Percentiles rank a stretch among this genome's conserved stretches.
phyloP scores from a whole-genome alignment of 1,284 basidiomycete species.

The Trametes sp. region DNA sequence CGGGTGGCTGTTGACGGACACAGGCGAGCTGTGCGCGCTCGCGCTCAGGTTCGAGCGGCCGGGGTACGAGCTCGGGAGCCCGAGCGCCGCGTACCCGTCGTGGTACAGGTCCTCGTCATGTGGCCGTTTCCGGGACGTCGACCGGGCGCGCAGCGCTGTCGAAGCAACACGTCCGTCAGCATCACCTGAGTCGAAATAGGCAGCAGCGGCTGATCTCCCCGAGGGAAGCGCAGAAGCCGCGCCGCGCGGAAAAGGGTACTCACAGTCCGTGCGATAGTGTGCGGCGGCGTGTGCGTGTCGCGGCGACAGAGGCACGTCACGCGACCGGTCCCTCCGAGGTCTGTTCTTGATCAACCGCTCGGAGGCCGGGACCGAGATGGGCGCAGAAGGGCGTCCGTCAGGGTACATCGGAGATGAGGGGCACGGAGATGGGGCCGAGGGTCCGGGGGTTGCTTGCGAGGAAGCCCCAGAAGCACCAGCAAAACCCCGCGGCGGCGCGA shows the following conservation, averaged over 20 bases:
- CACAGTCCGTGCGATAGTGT: conserved; percentile 71
- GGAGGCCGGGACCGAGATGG: conserved; percentile 42
- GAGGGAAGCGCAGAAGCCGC: conserved; percentile 29
- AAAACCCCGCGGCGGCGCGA: conserved; percentile 29
- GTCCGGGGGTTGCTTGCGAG: conserved; percentile 14
- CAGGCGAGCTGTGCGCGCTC: conserved; percentile 79
- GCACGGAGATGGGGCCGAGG: conserved; percentile 34
- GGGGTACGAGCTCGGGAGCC: conserved; percentile 46
- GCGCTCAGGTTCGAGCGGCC: conserved; percentile 54
- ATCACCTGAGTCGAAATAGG: conserved; percentile 28
- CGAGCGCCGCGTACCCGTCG: conserved; percentile 39
- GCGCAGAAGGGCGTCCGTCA: conserved; percentile 32
- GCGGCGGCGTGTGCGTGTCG: conserved; percentile 67
- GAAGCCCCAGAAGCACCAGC: conserved; percentile 23
- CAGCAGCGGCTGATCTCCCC: conserved; percentile 33
- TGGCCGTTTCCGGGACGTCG: conserved; percentile 74
- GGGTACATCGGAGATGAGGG: conserved; percentile 23
- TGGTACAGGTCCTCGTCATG: conserved; percentile 66
- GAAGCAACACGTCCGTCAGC: conserved; percentile 24
- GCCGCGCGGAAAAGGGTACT: conserved; percentile 40
- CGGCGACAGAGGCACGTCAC: conserved; percentile 66
- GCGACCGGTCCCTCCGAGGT: conserved; percentile 61
- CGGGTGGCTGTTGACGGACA: conserved; percentile 68
- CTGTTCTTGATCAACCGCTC: conserved; percentile 59
- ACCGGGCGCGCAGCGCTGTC: conserved; percentile 70